Base-by-base conservation (phyloP, 352 stramenopile genomes). In the Globisporangium uncinulatum region DNA sequence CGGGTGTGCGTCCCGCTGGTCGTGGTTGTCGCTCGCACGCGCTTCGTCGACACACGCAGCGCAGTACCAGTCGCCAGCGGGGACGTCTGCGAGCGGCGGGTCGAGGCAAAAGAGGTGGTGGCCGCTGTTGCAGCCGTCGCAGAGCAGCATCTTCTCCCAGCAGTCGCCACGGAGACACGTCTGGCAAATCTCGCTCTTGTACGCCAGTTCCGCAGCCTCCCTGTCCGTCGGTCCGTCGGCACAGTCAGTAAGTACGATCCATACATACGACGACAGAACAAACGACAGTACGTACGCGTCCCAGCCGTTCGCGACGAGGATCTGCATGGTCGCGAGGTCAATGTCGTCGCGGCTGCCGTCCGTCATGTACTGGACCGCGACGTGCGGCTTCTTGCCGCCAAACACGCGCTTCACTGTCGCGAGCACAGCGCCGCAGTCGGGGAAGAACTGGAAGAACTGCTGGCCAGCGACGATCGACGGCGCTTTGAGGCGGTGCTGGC, bases 61-160 rank as follows among this genome's bases (percentile, higher is more conserved):
- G 43, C 85, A 94, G 51, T 92, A 94, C 85, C 85, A 94, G 50
- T 94, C 83, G 6, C 85, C 85, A 5, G 61, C 54, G 0, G 85
- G 85, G 3, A 93, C 78, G 15, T 77, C 47, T 1, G 61, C 59
- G 19, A 94, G 48, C 6, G 80, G 81, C 8, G 71, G 58, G 24
- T 80, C 69, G 17, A 94, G 68, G 55, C 85, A 94, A 47, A 94
- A 94, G 39, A 89, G 65, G 57, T 94, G 85, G 42, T 91, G 81
- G 1, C 85, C 85, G 24, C 81, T 81, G 39, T 92, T 91, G 61
- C 85, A 94, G 50, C 79, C 70, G 54, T 92, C 83, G 56, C 85
- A 94, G 37, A 92, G 67, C 41, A 94, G 57, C 72, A 94, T 85
- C 24, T 71, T 56, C n/a, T 93, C 76, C 65, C 69, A 88, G 62